A percentile compares a stretch with the other conserved stretches of the same genome.
Evolutionary conservation across 257 asterid species (phyloP).

Genomic region (Capsicum baccatum): DNA sequence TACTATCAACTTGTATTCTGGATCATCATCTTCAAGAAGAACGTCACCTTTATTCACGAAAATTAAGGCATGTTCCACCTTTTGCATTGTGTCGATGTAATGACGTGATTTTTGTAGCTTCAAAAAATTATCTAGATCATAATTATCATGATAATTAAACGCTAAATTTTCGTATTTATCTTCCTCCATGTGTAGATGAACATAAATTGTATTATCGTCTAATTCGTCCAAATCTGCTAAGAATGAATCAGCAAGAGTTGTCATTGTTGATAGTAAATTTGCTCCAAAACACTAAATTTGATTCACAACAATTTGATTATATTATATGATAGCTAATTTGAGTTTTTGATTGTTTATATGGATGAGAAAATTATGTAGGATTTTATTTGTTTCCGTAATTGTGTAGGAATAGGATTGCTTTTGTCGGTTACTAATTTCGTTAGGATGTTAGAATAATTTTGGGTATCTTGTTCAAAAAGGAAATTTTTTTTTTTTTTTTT

Average conservation of each 20-base stretch:
- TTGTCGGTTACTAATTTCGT: not conserved
- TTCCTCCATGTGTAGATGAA: constrained; percentile 76
- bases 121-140: constrained; percentile 76
- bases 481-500: too few relatives aligned
- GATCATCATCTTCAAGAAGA: constrained; percentile 70
- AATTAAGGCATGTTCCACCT: constrained; percentile 80
- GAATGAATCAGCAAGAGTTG: constrained; percentile 86
- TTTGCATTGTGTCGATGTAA: constrained; percentile 74
- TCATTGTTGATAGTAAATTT: too few relatives aligned
- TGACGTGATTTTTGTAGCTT: constrained; percentile 80
- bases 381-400: not conserved
- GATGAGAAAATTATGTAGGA: not conserved
- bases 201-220: constrained; percentile 75
- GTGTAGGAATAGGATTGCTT: not conserved
- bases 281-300: too few relatives aligned
- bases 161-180: constrained; percentile 76
- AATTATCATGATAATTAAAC: constrained; percentile 71
- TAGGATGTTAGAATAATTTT: not conserved
- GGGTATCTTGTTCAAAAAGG: not conserved
- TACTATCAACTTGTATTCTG: constrained; percentile 86
- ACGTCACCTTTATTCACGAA: constrained; percentile 54
- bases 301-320: too few relatives aligned
- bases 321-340: not conserved
- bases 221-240: constrained; percentile 91
- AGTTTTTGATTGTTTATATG: not conserved